Conservation (phyloP, 768 basidiomycete genomes). For the Podaxis sp. region DNA sequence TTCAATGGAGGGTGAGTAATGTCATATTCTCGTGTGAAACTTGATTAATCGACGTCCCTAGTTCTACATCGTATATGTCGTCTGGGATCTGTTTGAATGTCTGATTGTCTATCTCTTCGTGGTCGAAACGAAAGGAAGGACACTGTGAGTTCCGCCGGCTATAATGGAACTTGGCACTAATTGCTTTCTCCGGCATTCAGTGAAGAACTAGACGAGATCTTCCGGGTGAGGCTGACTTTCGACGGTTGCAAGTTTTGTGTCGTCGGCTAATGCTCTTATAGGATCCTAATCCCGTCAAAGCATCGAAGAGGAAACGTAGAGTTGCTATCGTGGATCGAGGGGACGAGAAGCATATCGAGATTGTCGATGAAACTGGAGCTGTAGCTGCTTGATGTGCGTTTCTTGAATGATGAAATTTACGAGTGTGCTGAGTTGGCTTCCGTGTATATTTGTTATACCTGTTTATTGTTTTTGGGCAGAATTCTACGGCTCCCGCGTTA, state of each 20-base stretch:
- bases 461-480: too few relatives aligned
- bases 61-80: constrained; percentile 41
- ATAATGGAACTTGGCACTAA: not conserved
- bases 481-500: not conserved
- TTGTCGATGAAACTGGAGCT: constrained; percentile 11
- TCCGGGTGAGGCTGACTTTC: constrained; percentile 25
- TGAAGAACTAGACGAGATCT: constrained; percentile 44
- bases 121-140: constrained; percentile 43
- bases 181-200: constrained; percentile 19
- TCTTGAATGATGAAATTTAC: not conserved
- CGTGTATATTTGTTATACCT: too few relatives aligned
- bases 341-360: constrained; percentile 21
- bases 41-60: constrained; percentile 9
- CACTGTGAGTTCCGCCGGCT: constrained; percentile 31
- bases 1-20: constrained; percentile 34
- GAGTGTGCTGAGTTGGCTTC: not conserved
- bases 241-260: not conserved
- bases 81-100: constrained; percentile 41
- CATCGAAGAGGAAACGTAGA: constrained; percentile 38
- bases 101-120: constrained; percentile 37
- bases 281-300: constrained; percentile 40
- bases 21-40: not conserved
- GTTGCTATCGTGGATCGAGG: constrained; percentile 38
- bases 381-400: constrained; percentile 1
- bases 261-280: constrained; percentile 15